Evolutionary conservation across 2,329 filamentous ascomycete species (phyloP).

Genomic region (Colletotrichum sojae): DNA sequence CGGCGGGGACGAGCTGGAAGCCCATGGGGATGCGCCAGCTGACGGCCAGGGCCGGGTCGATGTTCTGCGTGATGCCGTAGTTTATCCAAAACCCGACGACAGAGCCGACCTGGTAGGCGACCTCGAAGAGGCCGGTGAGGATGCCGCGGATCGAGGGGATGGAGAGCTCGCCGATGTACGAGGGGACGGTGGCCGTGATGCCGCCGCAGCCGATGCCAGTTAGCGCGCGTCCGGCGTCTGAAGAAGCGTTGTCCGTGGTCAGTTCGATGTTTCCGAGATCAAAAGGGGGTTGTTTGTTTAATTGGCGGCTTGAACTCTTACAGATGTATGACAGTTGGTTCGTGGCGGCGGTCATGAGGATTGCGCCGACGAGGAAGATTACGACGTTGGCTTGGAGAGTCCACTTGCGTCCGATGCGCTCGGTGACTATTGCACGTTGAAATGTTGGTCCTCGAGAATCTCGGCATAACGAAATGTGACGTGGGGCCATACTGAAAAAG

Average conservation of each 20-base stretch:
- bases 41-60: slow-evolving; percentile 49
- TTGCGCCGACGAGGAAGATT: slow-evolving; percentile 60
- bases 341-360: slow-evolving; percentile 58
- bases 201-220: slow-evolving; percentile 70
- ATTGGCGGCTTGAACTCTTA: background rate
- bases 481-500: slow-evolving; percentile 51
- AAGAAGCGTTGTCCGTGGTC: background rate
- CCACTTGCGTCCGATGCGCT: slow-evolving; percentile 64
- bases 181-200: slow-evolving; percentile 68
- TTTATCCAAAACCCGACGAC: slow-evolving; percentile 68
- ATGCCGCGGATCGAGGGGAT: slow-evolving; percentile 71
- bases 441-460: background rate
- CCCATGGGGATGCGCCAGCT: slow-evolving; percentile 66
- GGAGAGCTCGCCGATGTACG: slow-evolving; percentile 75
- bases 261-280: background rate
- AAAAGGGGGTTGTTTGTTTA: too few relatives aligned
- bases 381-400: slow-evolving; percentile 63
- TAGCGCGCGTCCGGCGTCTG: slow-evolving; percentile 65
- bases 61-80: slow-evolving; percentile 58
- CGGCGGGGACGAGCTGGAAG: slow-evolving; percentile 60
- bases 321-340: slow-evolving; percentile 60
- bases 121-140: slow-evolving; percentile 66
- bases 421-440: slow-evolving; percentile 49
- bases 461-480: too few relatives aligned
- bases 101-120: slow-evolving; percentile 68